These are phyloP conservation scores for Salix koriyanagi DNA, from an alignment of 345 rosid species.

Conservation along the genomic window DNA sequence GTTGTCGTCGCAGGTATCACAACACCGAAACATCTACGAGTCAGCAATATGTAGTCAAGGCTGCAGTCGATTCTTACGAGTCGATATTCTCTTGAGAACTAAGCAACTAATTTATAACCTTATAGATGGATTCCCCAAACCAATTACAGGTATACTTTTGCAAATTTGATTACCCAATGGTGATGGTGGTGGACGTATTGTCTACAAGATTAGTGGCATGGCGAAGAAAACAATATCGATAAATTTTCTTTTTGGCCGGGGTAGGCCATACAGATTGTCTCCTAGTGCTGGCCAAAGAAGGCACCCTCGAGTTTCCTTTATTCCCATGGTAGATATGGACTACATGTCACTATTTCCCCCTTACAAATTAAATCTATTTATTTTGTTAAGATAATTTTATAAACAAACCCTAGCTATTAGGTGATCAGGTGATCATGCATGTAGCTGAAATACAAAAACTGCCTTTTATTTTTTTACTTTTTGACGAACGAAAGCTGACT, in stretches of 20 bases:
- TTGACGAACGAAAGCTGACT: not conserved
- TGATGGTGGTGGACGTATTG: conserved; percentile 1
- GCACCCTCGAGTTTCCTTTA: conserved; percentile 14
- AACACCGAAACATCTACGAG: not conserved
- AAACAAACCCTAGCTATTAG: not conserved
- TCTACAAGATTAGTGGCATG: conserved; percentile 12
- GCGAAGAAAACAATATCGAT: not conserved
- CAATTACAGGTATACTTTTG: not conserved
- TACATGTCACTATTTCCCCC: not conserved
- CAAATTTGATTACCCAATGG: conserved; percentile 9
- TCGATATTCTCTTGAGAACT: not conserved
- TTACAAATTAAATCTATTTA: not conserved
- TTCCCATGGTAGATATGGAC: conserved; percentile 30
- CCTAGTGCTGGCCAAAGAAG: not conserved
- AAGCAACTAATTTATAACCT: not conserved
- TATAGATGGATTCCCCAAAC: conserved; percentile 10
- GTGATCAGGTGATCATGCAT: no score
- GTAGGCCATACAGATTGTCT: conserved; percentile 4
- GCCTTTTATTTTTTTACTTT: not conserved
- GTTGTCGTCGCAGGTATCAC: no score
- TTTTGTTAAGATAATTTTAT: not conserved
- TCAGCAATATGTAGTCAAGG: not conserved
- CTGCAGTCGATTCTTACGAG: not conserved
- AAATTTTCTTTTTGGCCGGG: not conserved
- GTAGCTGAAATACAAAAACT: not conserved